A percentile compares a stretch with the other conserved stretches of the same genome.
Conservation (phyloP, 768 basidiomycete species). For the Vararia minispora region DNA sequence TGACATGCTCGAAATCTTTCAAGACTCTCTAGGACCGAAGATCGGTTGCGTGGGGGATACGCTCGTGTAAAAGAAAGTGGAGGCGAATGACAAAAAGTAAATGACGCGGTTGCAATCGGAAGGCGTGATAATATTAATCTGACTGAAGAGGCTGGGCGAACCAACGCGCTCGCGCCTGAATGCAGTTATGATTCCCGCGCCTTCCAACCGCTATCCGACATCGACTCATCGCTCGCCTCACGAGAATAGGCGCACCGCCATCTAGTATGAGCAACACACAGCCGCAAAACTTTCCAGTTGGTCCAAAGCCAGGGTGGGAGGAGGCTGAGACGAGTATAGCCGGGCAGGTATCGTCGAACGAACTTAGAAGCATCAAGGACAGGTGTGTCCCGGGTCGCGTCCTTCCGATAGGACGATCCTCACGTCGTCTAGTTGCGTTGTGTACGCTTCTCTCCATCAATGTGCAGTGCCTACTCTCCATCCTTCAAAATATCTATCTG, state of each 20-base stretch:
- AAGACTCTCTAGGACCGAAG: not conserved
- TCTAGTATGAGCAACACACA: slow-evolving; percentile 1
- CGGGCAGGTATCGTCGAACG: too few relatives aligned
- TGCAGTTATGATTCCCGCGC: too few relatives aligned
- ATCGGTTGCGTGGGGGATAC: not conserved
- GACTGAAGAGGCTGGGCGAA: too few relatives aligned
- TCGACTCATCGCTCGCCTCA: too few relatives aligned
- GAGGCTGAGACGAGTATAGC: too few relatives aligned
- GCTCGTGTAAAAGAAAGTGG: too few relatives aligned
- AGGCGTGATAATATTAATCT: too few relatives aligned
- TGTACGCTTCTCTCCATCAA: slow-evolving; percentile 61
- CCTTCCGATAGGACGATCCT: not conserved
- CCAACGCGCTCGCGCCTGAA: too few relatives aligned
- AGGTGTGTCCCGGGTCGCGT: slow-evolving; percentile 31
- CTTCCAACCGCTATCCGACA: too few relatives aligned
- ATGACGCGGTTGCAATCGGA: too few relatives aligned
- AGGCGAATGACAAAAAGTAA: too few relatives aligned
- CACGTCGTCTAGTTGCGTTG: slow-evolving; percentile 36
- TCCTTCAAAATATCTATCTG: slow-evolving; percentile 9
- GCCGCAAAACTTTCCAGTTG: slow-evolving; percentile 38
- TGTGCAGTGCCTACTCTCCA: slow-evolving; percentile 25
- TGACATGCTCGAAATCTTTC: slow-evolving; percentile 22
- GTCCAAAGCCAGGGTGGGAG: slow-evolving; percentile 52
- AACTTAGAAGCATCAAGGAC: slow-evolving; percentile 39
- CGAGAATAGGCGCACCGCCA: too few relatives aligned